Conservation (phyloP, 164 flowering plant species). For the Cinnamomum micranthum region DNA sequence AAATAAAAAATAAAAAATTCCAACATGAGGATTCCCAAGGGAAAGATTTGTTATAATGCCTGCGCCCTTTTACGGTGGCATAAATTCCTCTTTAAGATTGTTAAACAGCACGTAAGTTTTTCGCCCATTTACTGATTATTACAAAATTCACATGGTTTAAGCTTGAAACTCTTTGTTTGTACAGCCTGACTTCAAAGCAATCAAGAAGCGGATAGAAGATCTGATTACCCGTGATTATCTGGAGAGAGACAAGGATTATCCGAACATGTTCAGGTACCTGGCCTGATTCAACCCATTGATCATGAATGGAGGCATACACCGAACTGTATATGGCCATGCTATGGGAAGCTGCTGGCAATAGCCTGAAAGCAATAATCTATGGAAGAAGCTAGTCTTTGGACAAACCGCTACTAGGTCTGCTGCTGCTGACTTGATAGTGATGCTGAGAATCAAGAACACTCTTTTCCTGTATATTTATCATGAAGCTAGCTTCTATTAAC, state of each 20-base stretch:
- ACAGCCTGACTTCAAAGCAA: slow-evolving; percentile 85
- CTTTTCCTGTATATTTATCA: slow-evolving; percentile 8
- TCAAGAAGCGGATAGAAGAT: slow-evolving; percentile 81
- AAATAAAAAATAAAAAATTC: no score
- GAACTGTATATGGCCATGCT: background rate
- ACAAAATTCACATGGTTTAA: background rate
- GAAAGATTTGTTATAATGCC: no score
- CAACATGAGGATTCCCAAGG: no score
- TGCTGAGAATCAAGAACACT: background rate
- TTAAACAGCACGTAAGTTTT: background rate
- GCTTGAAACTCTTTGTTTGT: slow-evolving; percentile 7
- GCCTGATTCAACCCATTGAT: slow-evolving; percentile 42
- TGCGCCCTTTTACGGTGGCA: no score
- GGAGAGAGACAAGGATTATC: slow-evolving; percentile 79
- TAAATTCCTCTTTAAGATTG: no score
- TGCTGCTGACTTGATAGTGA: background rate
- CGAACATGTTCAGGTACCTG: slow-evolving; percentile 72
- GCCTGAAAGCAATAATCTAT: slow-evolving; percentile 3
- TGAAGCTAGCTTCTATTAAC: slow-evolving; percentile 5
- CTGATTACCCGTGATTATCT: slow-evolving; percentile 80
- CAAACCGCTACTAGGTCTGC: background rate
- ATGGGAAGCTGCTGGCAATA: slow-evolving; percentile 12
- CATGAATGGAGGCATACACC: slow-evolving; percentile 1
- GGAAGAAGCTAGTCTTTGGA: background rate
- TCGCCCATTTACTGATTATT: background rate